Evolutionary conservation across 805 yeast genomes (phyloP).

Genomic region (Candida parachauliodes): DNA sequence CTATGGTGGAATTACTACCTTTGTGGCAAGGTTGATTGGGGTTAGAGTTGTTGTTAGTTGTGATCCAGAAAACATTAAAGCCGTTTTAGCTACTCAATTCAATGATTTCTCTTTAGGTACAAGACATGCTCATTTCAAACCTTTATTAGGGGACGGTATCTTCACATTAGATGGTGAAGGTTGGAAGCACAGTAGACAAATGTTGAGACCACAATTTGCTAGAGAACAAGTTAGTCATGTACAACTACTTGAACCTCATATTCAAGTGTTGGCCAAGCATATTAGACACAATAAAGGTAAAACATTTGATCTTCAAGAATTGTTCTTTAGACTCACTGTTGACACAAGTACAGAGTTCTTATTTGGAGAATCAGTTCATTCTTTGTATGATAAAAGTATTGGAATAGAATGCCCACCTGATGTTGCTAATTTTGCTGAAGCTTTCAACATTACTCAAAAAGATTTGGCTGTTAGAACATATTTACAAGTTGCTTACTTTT

Average conservation of each 20-base stretch:
- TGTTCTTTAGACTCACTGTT: slow-evolving; percentile 36
- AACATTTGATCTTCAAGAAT: slow-evolving; percentile 34
- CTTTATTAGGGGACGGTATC: slow-evolving; percentile 41
- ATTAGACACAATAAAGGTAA: slow-evolving; percentile 22
- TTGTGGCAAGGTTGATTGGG: slow-evolving; percentile 17
- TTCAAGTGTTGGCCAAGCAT: slow-evolving; percentile 32
- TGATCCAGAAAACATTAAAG: slow-evolving; percentile 42
- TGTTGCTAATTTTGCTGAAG: slow-evolving; percentile 29
- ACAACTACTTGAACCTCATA: slow-evolving; percentile 35
- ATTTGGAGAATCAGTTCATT: slow-evolving; percentile 36
- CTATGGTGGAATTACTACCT: slow-evolving; percentile 6
- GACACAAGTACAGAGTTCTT: slow-evolving; percentile 41
- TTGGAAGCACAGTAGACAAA: slow-evolving; percentile 41
- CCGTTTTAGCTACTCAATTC: slow-evolving; percentile 40
- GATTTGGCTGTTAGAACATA: slow-evolving; percentile 26
- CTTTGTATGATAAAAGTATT: slow-evolving; percentile 26
- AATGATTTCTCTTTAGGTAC: slow-evolving; percentile 37
- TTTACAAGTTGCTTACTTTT: slow-evolving; percentile 21
- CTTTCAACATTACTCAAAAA: slow-evolving; percentile 34
- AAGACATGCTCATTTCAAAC: slow-evolving; percentile 34
- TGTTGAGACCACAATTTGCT: slow-evolving; percentile 44
- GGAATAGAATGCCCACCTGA: slow-evolving; percentile 21
- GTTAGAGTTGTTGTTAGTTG: slow-evolving; percentile 20
- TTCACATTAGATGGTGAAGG: slow-evolving; percentile 42
- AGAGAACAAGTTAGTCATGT: slow-evolving; percentile 43